Base-by-base conservation (phyloP, 148 eudicot genomes). In the Rhododendron griersonianum region DNA sequence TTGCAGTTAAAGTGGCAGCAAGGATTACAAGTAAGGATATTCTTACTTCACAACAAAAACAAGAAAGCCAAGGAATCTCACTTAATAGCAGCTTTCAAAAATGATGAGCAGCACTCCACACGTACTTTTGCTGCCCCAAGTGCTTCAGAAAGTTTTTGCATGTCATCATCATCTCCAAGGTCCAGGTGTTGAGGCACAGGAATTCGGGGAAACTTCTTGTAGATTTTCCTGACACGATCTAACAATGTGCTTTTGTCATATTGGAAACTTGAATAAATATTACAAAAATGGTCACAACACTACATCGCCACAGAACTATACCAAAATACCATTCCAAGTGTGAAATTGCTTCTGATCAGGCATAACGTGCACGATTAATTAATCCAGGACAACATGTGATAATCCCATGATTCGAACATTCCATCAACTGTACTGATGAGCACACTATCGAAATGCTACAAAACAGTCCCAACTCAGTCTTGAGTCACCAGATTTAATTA, bases 81-180 rank as follows among this genome's bases (percentile, higher is more conserved):
- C 99, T 87, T 96, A 78, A 96, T 88, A 83, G 99, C 96, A 86
- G 98, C 96, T 92, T 87, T 95, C 86, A 96, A 87, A 89, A 94
- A 95, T 21, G 98, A 92, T 75, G 98, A 91, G 90, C 99, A 96
- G 37, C 95, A 90, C 83, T 96, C 98, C 14, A 95, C 95, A 65
- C 98, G 98, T 84, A 83, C 88, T 91, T 96, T 96, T 86, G 98
- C 99, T 48, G 98, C 93, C 81, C 91, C 99, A 88, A 96, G 86
- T 65, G 93, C 96, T 92, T 96, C 98, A 39, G 98, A 90, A 63
- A 96, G 94, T 83, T 90, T 88, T 86, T 96, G 98, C 94, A 96
- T 88, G 83, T 94, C 98, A 88, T 93, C 96, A 87, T 96, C 98
- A 90, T 92, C 97, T 48, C 87, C 94, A 79, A 91, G 75, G 85